Evolutionary conservation across 108 stramenopile species (phyloP), one percentile per base, ranked within the genome.

Genomic region (Skeletonema menzelii): DNA sequence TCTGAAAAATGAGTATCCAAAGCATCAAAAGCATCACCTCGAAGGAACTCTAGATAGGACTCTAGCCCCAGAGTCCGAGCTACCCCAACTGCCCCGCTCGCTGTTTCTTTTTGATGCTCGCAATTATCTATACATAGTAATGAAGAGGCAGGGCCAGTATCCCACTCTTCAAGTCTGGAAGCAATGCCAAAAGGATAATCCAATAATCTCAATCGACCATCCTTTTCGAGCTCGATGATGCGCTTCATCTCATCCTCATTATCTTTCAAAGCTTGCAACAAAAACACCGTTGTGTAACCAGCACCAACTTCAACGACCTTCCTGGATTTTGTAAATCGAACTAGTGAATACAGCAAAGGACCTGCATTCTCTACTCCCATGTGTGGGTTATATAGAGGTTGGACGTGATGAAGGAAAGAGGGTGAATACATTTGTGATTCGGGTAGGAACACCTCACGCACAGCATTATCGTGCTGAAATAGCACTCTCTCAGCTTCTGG

Each of bases 281-380:
- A 70, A 79, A 79, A 95, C 64, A 93, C 56, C 20, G 85, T 89
- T 15, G 94, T 93, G 59, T 93, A 95, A 3, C 94, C 94, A 5
- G 91, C 94, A 4, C 94, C 94, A 53, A 95, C 86, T 82, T 95
- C 94, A 35, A 91, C 86, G 22, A 92, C 76, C 17, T 37, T 59
- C 53, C 85, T 71, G 32, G 68, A 49, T 63, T 95, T 95, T 3
- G 87, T 83, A 59, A 95, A 91, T 35, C 94, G 72, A 2, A 91
- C 28, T 17, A 90, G 85, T 5, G 79, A 79, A 64, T 95, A 91
- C 8, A 95, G 66, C 31, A 91, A 70, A 8, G 87, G 85, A 1
- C 90, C 94, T 12, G 82, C 34, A 69, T 93, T 91, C 65, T 95
- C 94, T 8, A 91, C 94, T 46, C 94, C 94, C 91, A 92, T 95